Percentiles rank a stretch among this genome's conserved stretches.
Conservation (phyloP, 306 rosid species). For the Glycine tomentella region DNA sequence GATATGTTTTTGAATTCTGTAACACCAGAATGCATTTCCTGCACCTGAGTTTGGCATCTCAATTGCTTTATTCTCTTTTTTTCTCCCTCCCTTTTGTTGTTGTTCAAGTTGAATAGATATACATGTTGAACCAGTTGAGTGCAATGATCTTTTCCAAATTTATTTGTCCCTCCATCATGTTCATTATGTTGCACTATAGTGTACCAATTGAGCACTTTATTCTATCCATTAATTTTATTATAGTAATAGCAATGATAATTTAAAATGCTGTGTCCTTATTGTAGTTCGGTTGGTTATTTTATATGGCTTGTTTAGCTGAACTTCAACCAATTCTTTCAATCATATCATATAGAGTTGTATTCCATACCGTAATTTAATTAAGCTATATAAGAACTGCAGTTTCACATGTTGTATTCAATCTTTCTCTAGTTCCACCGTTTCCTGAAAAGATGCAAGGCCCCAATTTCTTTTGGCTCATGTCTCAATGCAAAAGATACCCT, state of each 20-base stretch:
- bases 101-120: constrained; percentile 25
- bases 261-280: constrained; percentile 15
- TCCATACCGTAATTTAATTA: constrained; percentile 25
- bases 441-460: constrained; percentile 43
- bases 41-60: constrained; percentile 7
- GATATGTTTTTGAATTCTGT: constrained; percentile 16
- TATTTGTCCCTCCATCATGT: neutral
- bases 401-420: constrained; percentile 34
- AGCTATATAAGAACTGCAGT: constrained; percentile 16
- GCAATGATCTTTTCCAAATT: constrained; percentile 23
- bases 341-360: constrained; percentile 19
- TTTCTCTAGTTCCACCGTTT: constrained; percentile 34
- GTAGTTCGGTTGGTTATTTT: constrained; percentile 8
- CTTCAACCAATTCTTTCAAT: constrained; percentile 39
- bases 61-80: constrained; percentile 8
- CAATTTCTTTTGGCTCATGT: constrained; percentile 29
- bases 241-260: constrained; percentile 21
- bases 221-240: constrained; percentile 5
- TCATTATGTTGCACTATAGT: constrained; percentile 10
- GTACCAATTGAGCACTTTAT: constrained; percentile 7
- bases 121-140: constrained; percentile 29
- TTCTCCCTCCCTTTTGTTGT: constrained; percentile 1
- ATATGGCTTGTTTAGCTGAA: neutral
- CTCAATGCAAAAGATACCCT: constrained; percentile 46
- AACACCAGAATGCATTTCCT: constrained; percentile 15